These are phyloP conservation scores for Saccharomycopsis phalli DNA, from an alignment of 1,139 yeast genomes.

Conservation along the genomic window DNA sequence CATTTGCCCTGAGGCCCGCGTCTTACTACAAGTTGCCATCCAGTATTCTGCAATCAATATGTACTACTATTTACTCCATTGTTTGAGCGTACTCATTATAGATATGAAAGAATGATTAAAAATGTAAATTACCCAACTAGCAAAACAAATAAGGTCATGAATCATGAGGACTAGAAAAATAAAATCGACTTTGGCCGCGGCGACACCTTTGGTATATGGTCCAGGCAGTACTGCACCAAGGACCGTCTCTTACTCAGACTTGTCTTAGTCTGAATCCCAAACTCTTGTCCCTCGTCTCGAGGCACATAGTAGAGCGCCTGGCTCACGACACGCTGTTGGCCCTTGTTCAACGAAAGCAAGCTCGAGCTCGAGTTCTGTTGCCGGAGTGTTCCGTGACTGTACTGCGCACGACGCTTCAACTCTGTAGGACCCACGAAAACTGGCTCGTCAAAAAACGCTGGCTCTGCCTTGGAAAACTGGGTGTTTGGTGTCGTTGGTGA, in stretches of 20 bases:
- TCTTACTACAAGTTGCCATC: too few relatives aligned
- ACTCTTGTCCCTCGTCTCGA: constrained; percentile 8
- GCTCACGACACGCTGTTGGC: constrained; percentile 1
- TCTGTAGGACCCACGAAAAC: neutral
- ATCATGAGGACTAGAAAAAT: neutral
- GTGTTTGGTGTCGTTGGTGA: neutral
- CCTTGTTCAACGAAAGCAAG: constrained; percentile 9
- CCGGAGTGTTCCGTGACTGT: neutral
- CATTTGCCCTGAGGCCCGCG: too few relatives aligned
- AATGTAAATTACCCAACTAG: too few relatives aligned
- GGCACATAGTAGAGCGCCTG: constrained; percentile 7
- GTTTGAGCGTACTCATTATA: too few relatives aligned
- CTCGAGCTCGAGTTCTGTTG: constrained; percentile 1
- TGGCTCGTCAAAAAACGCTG: neutral
- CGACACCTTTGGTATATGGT: constrained; percentile 3
- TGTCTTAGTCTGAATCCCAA: neutral
- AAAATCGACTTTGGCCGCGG: constrained; percentile 4
- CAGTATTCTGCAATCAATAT: too few relatives aligned
- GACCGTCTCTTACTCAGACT: constrained; percentile 2
- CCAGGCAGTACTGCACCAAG: constrained; percentile 3
- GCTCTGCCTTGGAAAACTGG: neutral
- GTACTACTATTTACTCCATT: too few relatives aligned
- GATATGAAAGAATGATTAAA: too few relatives aligned
- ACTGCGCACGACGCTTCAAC: neutral
- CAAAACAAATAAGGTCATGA: neutral